phyloP scores from a whole-genome alignment of 192 early-diverging fungal genomes.

The Backusella sp. region DNA sequence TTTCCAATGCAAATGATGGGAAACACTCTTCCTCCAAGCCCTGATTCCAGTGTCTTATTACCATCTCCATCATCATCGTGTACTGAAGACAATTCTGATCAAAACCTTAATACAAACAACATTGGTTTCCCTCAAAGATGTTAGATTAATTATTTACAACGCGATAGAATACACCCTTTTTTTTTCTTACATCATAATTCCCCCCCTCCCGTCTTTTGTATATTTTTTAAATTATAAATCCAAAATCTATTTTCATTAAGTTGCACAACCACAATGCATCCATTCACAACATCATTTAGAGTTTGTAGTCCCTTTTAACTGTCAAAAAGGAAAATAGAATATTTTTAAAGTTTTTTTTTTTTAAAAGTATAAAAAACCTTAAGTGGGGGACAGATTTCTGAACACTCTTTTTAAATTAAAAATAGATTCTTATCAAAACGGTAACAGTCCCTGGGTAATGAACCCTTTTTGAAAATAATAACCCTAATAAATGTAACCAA shows the following conservation, averaged over 20 bases:
- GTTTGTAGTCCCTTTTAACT: neutral
- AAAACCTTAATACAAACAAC: neutral
- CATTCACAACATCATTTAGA: neutral
- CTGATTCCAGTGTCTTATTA: neutral
- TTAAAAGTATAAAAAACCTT: no score
- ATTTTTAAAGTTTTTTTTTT: neutral
- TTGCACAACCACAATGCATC: neutral
- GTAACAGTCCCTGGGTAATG: neutral
- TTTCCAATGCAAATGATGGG: neutral
- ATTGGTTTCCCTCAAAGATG: neutral
- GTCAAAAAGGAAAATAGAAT: neutral
- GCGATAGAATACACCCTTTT: neutral
- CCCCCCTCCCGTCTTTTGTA: neutral
- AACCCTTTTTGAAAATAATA: neutral
- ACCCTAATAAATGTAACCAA: neutral
- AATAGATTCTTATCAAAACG: neutral
- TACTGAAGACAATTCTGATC: neutral
- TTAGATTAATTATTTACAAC: neutral
- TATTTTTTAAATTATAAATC: neutral
- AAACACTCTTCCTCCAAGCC: conserved; percentile 10
- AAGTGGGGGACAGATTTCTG: neutral
- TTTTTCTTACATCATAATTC: neutral
- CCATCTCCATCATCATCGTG: neutral
- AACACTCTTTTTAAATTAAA: neutral
- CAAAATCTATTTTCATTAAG: neutral